Conservation (phyloP, 306 rosid genomes). For the Rubus parviflorus region DNA sequence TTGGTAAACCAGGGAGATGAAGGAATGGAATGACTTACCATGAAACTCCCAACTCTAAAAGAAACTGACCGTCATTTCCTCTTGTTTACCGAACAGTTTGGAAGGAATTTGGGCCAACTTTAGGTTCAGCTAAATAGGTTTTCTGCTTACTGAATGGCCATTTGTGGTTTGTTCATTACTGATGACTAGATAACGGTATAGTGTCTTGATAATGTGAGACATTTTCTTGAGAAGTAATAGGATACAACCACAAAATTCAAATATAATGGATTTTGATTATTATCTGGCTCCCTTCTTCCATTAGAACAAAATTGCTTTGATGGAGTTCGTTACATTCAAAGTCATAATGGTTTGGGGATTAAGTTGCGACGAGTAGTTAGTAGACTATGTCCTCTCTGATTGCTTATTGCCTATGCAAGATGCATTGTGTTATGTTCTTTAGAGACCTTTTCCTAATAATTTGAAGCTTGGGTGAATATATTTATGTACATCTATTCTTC, state of each 20-base stretch:
- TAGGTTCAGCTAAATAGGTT: background rate
- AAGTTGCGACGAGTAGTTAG: background rate
- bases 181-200: background rate
- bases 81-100: background rate
- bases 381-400: too few relatives aligned
- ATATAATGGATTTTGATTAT: background rate
- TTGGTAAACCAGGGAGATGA: background rate
- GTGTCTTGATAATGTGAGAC: background rate
- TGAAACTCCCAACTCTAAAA: background rate
- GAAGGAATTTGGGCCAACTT: background rate
- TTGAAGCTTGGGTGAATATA: too few relatives aligned
- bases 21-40: background rate
- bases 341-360: background rate
- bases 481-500: too few relatives aligned
- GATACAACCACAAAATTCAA: background rate
- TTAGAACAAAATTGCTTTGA: background rate
- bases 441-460: too few relatives aligned
- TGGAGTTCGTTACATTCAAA: background rate
- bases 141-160: background rate
- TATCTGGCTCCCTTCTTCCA: background rate
- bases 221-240: background rate
- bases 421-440: too few relatives aligned
- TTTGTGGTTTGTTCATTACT: background rate
- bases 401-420: too few relatives aligned
- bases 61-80: background rate